These are phyloP conservation scores for Lathyrus oleraceus DNA, from an alignment of 306 rosid genomes.

Conservation along the genomic window DNA sequence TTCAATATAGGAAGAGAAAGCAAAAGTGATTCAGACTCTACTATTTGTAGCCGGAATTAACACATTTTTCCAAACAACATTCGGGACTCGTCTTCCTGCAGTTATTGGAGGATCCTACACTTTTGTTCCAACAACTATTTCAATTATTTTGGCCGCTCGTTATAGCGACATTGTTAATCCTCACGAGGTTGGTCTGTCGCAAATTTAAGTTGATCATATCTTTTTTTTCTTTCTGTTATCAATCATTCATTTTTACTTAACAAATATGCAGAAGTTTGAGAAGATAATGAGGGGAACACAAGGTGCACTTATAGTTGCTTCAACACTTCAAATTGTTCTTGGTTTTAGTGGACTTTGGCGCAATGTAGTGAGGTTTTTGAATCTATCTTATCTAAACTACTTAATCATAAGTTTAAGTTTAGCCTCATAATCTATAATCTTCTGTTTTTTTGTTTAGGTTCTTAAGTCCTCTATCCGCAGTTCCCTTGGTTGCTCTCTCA, in stretches of 20 bases:
- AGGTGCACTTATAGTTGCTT: slow-evolving; percentile 96
- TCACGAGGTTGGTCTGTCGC: slow-evolving; percentile 60
- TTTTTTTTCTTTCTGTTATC: slow-evolving; percentile 11
- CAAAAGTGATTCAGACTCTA: slow-evolving; percentile 85
- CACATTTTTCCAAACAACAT: slow-evolving; percentile 72
- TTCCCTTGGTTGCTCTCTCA: slow-evolving; percentile 84
- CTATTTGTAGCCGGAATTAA: slow-evolving; percentile 87
- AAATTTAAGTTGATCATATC: neutral
- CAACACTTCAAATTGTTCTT: slow-evolving; percentile 94
- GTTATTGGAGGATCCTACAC: slow-evolving; percentile 89
- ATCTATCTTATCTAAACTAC: slow-evolving; percentile 9
- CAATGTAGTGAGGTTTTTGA: slow-evolving; percentile 77
- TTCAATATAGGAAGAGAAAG: slow-evolving; percentile 77
- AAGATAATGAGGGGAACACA: slow-evolving; percentile 94
- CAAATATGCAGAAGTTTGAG: slow-evolving; percentile 72
- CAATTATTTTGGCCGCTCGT: slow-evolving; percentile 87
- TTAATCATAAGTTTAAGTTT: neutral
- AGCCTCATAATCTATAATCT: slow-evolving; percentile 3
- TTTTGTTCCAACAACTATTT: slow-evolving; percentile 90
- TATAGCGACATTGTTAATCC: slow-evolving; percentile 80
- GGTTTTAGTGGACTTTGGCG: slow-evolving; percentile 99
- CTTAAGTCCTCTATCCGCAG: slow-evolving; percentile 82
- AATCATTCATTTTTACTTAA: slow-evolving; percentile 21
- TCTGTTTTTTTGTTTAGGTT: slow-evolving; percentile 55
- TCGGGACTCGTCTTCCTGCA: slow-evolving; percentile 95